Percentiles rank a stretch among this genome's conserved stretches.
phyloP scores from a whole-genome alignment of 352 stramenopile species.

The Pythium dissimile region DNA sequence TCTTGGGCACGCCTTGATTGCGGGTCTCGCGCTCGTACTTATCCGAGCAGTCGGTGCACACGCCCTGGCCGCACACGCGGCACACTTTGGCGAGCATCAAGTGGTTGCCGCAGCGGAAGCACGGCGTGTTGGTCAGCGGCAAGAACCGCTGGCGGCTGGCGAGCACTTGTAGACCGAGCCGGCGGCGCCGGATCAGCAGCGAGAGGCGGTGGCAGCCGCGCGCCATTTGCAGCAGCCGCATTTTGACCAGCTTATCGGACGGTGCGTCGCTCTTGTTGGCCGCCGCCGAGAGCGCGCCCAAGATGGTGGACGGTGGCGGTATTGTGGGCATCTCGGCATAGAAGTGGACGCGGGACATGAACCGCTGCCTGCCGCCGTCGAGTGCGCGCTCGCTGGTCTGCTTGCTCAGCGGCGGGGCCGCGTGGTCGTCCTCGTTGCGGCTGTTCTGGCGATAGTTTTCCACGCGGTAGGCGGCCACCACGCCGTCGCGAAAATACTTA shows the following conservation, averaged over 20 bases:
- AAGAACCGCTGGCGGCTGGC: constrained; percentile 35
- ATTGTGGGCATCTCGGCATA: constrained; percentile 3
- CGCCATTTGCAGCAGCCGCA: constrained; percentile 1
- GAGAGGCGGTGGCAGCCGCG: constrained; percentile 26
- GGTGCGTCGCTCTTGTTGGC: neutral
- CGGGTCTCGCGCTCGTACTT: constrained; percentile 21
- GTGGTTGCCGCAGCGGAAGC: constrained; percentile 48
- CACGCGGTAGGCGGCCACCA: constrained; percentile 2
- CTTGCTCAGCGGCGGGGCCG: neutral
- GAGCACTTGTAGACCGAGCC: constrained; percentile 51
- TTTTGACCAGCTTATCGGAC: neutral
- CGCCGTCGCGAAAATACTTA: constrained; percentile 3
- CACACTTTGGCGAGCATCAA: constrained; percentile 44
- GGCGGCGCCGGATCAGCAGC: constrained; percentile 44
- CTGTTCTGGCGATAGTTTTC: neutral
- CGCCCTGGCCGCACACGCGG: constrained; percentile 52
- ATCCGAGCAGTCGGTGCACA: constrained; percentile 44
- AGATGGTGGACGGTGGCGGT: neutral
- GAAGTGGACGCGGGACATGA: constrained; percentile 6
- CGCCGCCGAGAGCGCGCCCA: neutral
- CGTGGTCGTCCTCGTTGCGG: neutral
- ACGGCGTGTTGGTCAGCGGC: constrained; percentile 19
- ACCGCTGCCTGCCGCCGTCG: neutral
- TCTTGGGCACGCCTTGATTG: neutral
- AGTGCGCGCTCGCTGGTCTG: neutral